These are phyloP conservation scores for Dothideomycetidae sp. DNA, from an alignment of 2,329 filamentous ascomycete species.

Conservation along the genomic window DNA sequence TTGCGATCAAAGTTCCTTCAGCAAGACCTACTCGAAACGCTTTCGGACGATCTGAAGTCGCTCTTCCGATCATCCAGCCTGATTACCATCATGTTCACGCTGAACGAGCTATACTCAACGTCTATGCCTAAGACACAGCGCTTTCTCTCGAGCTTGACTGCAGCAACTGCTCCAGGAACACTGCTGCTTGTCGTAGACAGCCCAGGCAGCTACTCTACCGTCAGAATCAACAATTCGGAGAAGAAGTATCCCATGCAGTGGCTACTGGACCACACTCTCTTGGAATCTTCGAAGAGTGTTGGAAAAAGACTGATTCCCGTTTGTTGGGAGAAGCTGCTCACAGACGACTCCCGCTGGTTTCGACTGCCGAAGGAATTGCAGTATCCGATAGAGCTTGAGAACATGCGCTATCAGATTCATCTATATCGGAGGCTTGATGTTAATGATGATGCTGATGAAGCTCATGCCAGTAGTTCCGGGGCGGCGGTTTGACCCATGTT, in stretches of 20 bases:
- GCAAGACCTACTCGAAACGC: constrained; percentile 35
- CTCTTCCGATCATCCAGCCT: constrained; percentile 30
- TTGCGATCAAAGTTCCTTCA: constrained; percentile 33
- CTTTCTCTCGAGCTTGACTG: constrained; percentile 57
- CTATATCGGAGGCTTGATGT: constrained; percentile 40
- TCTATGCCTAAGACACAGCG: constrained; percentile 61
- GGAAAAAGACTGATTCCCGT: constrained; percentile 11
- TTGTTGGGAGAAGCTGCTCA: constrained; percentile 60
- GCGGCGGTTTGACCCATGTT: too few species aligned
- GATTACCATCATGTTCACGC: constrained; percentile 78
- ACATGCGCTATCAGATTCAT: constrained; percentile 92
- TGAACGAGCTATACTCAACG: constrained; percentile 83
- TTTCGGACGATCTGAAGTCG: constrained; percentile 23
- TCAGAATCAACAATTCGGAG: constrained; percentile 43
- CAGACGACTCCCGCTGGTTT: constrained; percentile 75
- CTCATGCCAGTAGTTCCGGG: constrained; percentile 3
- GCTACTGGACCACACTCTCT: constrained; percentile 70
- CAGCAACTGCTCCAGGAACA: constrained; percentile 42
- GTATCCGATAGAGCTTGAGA: constrained; percentile 78
- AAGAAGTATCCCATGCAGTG: constrained; percentile 86
- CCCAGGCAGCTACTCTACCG: constrained; percentile 81
- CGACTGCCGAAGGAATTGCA: constrained; percentile 46
- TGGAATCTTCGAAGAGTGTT: constrained; percentile 22
- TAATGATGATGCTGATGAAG: constrained; percentile 1
- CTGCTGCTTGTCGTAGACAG: constrained; percentile 80